Percentiles rank a stretch among this genome's conserved stretches.
These are phyloP conservation scores for Phytophthora idaei DNA, from an alignment of 352 stramenopile species.

Conservation along the genomic window DNA sequence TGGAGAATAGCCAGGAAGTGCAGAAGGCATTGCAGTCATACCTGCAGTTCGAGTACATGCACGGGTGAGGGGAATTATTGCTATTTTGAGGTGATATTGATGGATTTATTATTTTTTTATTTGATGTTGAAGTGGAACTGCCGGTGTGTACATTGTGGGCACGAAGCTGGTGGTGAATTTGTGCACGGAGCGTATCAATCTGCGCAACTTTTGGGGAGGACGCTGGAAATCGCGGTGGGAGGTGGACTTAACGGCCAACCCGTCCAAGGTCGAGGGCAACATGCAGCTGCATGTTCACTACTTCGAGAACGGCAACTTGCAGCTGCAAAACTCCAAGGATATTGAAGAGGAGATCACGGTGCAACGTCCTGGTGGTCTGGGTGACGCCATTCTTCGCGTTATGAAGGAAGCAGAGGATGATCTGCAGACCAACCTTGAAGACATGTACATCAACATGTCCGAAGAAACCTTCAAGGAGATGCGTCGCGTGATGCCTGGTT, in stretches of 20 bases:
- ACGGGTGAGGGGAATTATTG: slow-evolving; percentile 33
- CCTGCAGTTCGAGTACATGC: slow-evolving; percentile 86
- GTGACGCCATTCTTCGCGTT: slow-evolving; percentile 67
- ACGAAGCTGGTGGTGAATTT: slow-evolving; percentile 76
- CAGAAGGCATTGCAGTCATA: slow-evolving; percentile 83
- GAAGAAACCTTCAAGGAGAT: slow-evolving; percentile 95
- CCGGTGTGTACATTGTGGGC: slow-evolving; percentile 76
- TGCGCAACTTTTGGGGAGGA: slow-evolving; percentile 91
- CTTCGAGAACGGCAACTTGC: slow-evolving; percentile 97
- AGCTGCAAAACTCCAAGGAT: slow-evolving; percentile 86
- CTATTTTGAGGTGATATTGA: background rate
- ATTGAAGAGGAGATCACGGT: slow-evolving; percentile 65
- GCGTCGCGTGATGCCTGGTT: slow-evolving; percentile 93
- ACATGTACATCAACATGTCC: slow-evolving; percentile 96
- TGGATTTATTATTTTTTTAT: background rate
- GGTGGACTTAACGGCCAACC: slow-evolving; percentile 62
- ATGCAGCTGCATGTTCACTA: slow-evolving; percentile 93
- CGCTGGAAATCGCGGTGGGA: slow-evolving; percentile 86
- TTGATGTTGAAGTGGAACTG: slow-evolving; percentile 56
- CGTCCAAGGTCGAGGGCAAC: slow-evolving; percentile 50
- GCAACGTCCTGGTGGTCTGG: slow-evolving; percentile 47
- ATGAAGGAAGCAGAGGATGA: slow-evolving; percentile 87
- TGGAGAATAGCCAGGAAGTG: slow-evolving; percentile 30
- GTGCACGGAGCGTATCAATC: slow-evolving; percentile 86
- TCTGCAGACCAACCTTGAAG: slow-evolving; percentile 89